Percentiles rank a stretch among this genome's conserved stretches.
These are phyloP conservation scores for Centaurea solstitialis DNA, from an alignment of 129 eudicot species.

Conservation along the genomic window DNA sequence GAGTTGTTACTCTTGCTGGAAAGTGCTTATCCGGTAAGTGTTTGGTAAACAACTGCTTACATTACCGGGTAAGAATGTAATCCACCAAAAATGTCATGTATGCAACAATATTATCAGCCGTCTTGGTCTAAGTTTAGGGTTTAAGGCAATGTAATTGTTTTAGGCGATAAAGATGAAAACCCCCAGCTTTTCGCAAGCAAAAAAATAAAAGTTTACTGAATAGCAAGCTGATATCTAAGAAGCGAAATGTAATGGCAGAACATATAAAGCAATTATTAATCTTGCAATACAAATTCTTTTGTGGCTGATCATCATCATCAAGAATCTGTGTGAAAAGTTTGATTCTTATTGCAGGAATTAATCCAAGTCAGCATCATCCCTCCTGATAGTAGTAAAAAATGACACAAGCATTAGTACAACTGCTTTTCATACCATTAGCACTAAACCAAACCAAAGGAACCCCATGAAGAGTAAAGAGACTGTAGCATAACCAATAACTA, in stretches of 20 bases:
- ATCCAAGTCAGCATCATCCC: not conserved
- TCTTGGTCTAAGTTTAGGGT: not conserved
- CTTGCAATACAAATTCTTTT: slow-evolving; percentile 7
- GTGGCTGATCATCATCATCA: not conserved
- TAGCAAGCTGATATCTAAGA: not conserved
- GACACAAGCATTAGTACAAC: not conserved
- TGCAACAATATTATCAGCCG: too few relatives aligned
- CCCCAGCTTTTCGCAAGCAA: not conserved
- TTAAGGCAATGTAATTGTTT: not conserved
- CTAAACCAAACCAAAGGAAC: too few relatives aligned
- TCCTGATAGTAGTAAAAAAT: not conserved
- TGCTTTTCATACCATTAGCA: not conserved
- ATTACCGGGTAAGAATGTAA: too few relatives aligned
- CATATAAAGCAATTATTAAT: not conserved
- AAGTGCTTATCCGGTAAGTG: too few relatives aligned
- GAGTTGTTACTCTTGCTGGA: too few relatives aligned
- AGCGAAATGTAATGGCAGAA: not conserved
- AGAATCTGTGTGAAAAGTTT: not conserved
- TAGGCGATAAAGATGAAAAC: not conserved
- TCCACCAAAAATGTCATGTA: too few relatives aligned
- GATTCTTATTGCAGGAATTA: not conserved
- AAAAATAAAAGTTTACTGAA: too few relatives aligned
- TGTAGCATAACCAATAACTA: too few relatives aligned
- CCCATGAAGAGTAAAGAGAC: too few relatives aligned
- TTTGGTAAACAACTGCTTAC: too few relatives aligned